Percentiles rank a stretch among this genome's conserved stretches.
Conservation (phyloP, 2,329 filamentous ascomycete species). For the Hymenoscyphus occultus region DNA sequence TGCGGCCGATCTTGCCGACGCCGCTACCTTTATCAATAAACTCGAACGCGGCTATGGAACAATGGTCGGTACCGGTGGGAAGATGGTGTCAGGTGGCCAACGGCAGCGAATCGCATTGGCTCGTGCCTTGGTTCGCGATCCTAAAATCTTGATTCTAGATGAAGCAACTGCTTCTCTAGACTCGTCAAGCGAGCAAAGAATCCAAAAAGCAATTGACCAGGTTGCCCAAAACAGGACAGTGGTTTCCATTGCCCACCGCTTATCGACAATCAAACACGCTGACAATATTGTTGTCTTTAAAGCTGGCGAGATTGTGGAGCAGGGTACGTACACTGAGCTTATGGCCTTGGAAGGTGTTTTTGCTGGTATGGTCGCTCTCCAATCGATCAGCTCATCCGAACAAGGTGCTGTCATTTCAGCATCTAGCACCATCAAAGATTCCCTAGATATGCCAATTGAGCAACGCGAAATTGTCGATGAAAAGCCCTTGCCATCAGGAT, state of each 20-base stretch:
- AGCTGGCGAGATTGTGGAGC: conserved; percentile 76
- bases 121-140: conserved; percentile 50
- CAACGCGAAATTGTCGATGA: neutral
- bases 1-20: conserved; percentile 57
- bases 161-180: conserved; percentile 66
- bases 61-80: conserved; percentile 5
- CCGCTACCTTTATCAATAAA: conserved; percentile 49
- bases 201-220: conserved; percentile 76
- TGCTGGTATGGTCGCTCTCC: conserved; percentile 11
- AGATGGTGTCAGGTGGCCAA: conserved; percentile 5
- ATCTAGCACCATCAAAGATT: neutral
- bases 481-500: neutral
- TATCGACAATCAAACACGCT: conserved; percentile 87
- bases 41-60: conserved; percentile 32
- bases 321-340: conserved; percentile 79
- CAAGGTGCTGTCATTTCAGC: neutral
- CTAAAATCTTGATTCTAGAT: conserved; percentile 55
- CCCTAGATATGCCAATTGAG: neutral
- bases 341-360: conserved; percentile 65
- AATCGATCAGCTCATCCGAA: neutral
- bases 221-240: conserved; percentile 81
- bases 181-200: conserved; percentile 84
- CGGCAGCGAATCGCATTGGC: conserved; percentile 56
- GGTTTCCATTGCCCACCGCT: conserved; percentile 88
- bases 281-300: conserved; percentile 94